These are phyloP conservation scores for Theileria equi DNA, from an alignment of 169 alveolate genomes.

Conservation along the genomic window DNA sequence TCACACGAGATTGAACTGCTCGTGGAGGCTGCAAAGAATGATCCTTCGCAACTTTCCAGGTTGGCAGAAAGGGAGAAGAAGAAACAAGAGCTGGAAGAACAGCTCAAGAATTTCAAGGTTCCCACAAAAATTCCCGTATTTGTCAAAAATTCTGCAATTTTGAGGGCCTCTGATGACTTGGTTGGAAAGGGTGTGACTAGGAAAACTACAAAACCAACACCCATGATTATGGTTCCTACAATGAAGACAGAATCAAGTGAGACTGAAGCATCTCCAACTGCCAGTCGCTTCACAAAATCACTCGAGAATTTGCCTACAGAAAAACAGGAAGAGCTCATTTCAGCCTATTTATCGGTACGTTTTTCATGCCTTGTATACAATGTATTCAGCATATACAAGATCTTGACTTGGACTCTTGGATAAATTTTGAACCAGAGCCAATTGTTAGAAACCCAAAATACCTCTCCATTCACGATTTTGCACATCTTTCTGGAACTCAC, in stretches of 20 bases:
- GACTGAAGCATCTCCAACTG: no score
- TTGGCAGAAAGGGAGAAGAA: conserved; percentile 36
- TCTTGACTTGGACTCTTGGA: no score
- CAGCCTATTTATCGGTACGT: conserved; percentile 11
- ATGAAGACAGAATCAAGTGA: neutral
- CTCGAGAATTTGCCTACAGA: neutral
- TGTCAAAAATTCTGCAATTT: conserved; percentile 25
- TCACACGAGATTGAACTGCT: conserved; percentile 61
- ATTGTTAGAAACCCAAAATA: no score
- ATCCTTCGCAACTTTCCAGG: conserved; percentile 31
- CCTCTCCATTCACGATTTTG: neutral
- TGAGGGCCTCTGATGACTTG: conserved; percentile 39
- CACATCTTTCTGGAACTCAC: neutral
- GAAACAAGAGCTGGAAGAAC: conserved; percentile 42
- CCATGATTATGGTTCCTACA: conserved; percentile 56
- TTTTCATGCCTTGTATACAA: no score
- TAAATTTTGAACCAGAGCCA: no score
- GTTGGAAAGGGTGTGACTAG: conserved; percentile 34
- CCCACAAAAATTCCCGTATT: conserved; percentile 19
- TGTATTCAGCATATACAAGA: no score
- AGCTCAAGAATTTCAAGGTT: conserved; percentile 27
- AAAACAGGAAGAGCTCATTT: neutral
- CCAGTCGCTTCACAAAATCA: neutral
- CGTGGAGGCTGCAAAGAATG: conserved; percentile 43
- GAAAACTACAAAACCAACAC: conserved; percentile 61